These are phyloP conservation scores for Pterocarpus santalinus DNA, from an alignment of 306 rosid species.

Conservation along the genomic window DNA sequence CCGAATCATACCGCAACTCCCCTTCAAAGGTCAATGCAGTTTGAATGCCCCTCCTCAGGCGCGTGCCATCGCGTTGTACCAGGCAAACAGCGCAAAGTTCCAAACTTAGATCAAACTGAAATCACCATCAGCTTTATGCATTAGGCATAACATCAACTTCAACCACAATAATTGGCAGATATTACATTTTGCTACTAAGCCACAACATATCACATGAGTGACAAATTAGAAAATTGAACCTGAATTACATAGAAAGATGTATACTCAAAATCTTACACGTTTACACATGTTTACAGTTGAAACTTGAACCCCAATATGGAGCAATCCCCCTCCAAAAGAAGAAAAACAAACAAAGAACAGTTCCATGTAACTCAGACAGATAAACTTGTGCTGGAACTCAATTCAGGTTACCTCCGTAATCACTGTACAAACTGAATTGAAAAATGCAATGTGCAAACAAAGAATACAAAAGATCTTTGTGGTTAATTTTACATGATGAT, in stretches of 20 bases:
- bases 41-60: background rate
- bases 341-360: background rate
- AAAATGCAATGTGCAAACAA: background rate
- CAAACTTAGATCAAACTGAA: slow-evolving; percentile 3
- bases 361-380: background rate
- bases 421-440: background rate
- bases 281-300: background rate
- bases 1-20: background rate
- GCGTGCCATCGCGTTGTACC: slow-evolving; percentile 1
- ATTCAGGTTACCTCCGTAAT: background rate
- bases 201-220: background rate
- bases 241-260: background rate
- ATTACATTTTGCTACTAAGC: background rate
- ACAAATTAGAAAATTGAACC: slow-evolving; percentile 18
- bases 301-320: background rate
- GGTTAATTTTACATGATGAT: background rate
- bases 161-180: background rate
- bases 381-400: background rate
- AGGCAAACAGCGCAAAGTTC: background rate
- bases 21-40: background rate
- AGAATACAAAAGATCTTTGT: background rate
- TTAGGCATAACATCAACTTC: background rate
- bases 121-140: background rate
- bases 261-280: background rate
- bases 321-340: background rate